These are phyloP conservation scores for Scutellaria barbata DNA, from an alignment of 257 asterid species.

Conservation along the genomic window DNA sequence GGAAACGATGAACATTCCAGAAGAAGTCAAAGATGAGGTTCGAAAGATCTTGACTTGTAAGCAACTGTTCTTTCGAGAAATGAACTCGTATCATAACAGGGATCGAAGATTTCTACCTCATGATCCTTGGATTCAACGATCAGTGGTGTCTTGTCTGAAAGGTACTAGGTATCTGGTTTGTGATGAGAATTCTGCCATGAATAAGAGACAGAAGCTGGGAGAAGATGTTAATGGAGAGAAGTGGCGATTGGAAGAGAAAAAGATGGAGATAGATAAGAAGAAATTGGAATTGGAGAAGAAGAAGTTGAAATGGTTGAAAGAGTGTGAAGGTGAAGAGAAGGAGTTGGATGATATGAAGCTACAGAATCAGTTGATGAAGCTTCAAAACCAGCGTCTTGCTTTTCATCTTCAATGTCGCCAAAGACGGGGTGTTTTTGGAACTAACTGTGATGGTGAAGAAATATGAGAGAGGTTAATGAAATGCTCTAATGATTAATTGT, in stretches of 20 bases:
- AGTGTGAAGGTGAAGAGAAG: slow-evolving; percentile 38
- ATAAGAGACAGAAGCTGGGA: slow-evolving; percentile 39
- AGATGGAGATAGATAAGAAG: slow-evolving; percentile 39
- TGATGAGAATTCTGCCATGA: no score
- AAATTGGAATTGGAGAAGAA: slow-evolving; percentile 47
- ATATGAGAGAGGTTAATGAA: no score
- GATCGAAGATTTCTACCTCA: slow-evolving; percentile 42
- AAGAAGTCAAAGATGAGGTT: slow-evolving; percentile 42
- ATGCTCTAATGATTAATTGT: no score
- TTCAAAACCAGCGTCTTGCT: slow-evolving; percentile 48
- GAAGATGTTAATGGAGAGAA: slow-evolving; percentile 28
- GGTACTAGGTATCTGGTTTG: slow-evolving; percentile 24
- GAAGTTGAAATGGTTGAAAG: slow-evolving; percentile 34
- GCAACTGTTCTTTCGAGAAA: slow-evolving; percentile 54
- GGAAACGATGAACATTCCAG: slow-evolving; percentile 40
- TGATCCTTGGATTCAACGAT: slow-evolving; percentile 40
- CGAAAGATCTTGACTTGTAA: slow-evolving; percentile 47
- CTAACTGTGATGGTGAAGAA: no score
- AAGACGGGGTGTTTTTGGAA: not conserved
- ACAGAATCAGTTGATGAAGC: slow-evolving; percentile 49
- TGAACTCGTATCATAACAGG: slow-evolving; percentile 53
- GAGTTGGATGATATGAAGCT: slow-evolving; percentile 44
- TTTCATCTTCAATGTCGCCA: slow-evolving; percentile 36
- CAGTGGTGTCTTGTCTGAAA: slow-evolving; percentile 39
- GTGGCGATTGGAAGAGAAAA: slow-evolving; percentile 38